Percentiles rank a stretch among this genome's conserved stretches.
Evolutionary conservation across 257 asterid genomes (phyloP).

Genomic region (Rhazya stricta): DNA sequence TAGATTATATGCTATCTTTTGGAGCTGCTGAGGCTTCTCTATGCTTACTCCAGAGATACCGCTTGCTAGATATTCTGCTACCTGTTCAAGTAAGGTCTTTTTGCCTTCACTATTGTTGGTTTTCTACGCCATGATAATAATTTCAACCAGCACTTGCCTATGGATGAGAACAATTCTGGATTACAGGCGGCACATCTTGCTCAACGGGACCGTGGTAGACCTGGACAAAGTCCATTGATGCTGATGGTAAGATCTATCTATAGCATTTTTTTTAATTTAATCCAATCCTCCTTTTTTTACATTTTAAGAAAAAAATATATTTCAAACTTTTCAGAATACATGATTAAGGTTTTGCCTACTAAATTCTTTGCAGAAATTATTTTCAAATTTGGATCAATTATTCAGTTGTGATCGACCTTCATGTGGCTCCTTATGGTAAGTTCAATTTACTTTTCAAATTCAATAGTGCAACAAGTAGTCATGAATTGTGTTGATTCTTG

Average conservation of each 20-base stretch:
- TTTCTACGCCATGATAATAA: neutral
- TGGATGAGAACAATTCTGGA: slow-evolving; percentile 8
- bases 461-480: neutral
- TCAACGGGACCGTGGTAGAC: slow-evolving; percentile 36
- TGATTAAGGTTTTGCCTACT: neutral
- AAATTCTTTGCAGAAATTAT: slow-evolving; percentile 57
- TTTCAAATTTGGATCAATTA: slow-evolving; percentile 72
- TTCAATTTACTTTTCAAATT: slow-evolving; percentile 16
- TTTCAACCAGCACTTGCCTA: slow-evolving; percentile 10
- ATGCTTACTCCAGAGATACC: slow-evolving; percentile 60
- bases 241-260: slow-evolving; percentile 57
- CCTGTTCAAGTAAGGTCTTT: slow-evolving; percentile 71
- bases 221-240: slow-evolving; percentile 45
- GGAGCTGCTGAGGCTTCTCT: slow-evolving; percentile 95
- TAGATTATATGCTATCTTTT: slow-evolving; percentile 84
- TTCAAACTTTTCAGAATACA: neutral
- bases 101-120: slow-evolving; percentile 13
- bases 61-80: slow-evolving; percentile 59
- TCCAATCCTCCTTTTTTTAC: neutral
- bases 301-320: neutral
- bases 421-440: slow-evolving; percentile 70
- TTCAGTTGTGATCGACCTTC: slow-evolving; percentile 73
- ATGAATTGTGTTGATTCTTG: slow-evolving; percentile 3
- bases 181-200: slow-evolving; percentile 72
- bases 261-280: neutral